These are phyloP conservation scores for Globisporangium heterothallicum DNA, from an alignment of 352 stramenopile genomes.

Conservation along the genomic window DNA sequence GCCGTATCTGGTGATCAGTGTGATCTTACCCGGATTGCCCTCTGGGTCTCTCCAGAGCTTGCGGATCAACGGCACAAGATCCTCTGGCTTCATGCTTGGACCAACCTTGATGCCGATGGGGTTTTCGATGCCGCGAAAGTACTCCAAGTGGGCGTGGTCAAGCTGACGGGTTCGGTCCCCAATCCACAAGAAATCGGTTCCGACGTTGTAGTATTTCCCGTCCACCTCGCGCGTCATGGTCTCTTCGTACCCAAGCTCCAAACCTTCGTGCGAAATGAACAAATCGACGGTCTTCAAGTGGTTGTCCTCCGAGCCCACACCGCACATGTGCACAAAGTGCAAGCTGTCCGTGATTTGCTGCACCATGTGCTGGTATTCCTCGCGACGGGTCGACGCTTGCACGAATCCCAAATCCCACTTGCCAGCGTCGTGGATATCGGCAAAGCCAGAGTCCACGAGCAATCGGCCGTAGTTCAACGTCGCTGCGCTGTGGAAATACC, in stretches of 20 bases:
- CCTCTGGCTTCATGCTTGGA: constrained; percentile 92
- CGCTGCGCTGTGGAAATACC: constrained; percentile 96
- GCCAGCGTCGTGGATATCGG: constrained; percentile 94
- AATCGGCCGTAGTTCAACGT: constrained; percentile 97
- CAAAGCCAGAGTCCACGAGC: constrained; percentile 94
- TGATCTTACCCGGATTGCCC: constrained; percentile 94
- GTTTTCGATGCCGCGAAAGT: constrained; percentile 97
- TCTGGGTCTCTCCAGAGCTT: constrained; percentile 92
- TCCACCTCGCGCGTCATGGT: constrained; percentile 94
- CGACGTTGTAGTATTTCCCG: constrained; percentile 97
- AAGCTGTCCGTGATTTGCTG: constrained; percentile 96
- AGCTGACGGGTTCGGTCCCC: constrained; percentile 97
- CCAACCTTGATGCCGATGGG: constrained; percentile 98
- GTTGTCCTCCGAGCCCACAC: constrained; percentile 85
- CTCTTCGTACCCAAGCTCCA: constrained; percentile 97
- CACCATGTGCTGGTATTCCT: constrained; percentile 95
- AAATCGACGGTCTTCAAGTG: constrained; percentile 95
- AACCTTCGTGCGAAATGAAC: constrained; percentile 98
- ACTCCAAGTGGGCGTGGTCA: constrained; percentile 97
- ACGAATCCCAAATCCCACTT: constrained; percentile 99
- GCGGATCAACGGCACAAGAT: constrained; percentile 94
- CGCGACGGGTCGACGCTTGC: constrained; percentile 89
- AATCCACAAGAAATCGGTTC: constrained; percentile 98
- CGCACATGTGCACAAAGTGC: constrained; percentile 95
- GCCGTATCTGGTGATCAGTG: constrained; percentile 97